Conservation (phyloP, 2,329 filamentous ascomycete species). For the Stagonosporopsis rhizophila region DNA sequence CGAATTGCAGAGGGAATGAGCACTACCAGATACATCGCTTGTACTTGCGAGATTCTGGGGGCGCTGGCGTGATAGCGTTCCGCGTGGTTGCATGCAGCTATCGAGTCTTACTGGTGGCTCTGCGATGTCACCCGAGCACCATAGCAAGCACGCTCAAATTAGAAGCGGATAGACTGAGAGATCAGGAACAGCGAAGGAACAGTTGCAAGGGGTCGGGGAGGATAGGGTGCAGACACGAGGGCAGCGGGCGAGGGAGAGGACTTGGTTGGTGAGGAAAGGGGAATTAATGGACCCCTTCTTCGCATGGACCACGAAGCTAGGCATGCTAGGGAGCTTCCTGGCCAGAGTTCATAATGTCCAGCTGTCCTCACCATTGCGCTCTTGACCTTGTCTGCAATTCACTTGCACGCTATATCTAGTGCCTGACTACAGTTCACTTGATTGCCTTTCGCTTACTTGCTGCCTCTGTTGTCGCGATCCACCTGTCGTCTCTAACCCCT, state of each 20-base stretch:
- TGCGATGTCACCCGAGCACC: slow-evolving; percentile 32
- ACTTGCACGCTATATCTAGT: slow-evolving; percentile 16
- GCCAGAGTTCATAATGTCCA: slow-evolving; percentile 27
- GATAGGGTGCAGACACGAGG: slow-evolving; percentile 23
- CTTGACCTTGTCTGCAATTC: slow-evolving; percentile 29
- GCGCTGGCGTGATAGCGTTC: slow-evolving; percentile 34
- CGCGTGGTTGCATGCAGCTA: slow-evolving; percentile 27
- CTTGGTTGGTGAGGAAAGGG: slow-evolving; percentile 24
- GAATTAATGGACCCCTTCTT: slow-evolving; percentile 28
- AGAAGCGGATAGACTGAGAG: slow-evolving; percentile 35
- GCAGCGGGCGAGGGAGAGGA: slow-evolving; percentile 24
- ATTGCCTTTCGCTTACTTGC: slow-evolving; percentile 18
- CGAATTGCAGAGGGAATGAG: slow-evolving; percentile 21
- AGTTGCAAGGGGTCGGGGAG: slow-evolving; percentile 30
- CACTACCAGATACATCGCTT: slow-evolving; percentile 22
- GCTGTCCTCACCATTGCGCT: slow-evolving; percentile 33
- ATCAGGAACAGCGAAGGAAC: slow-evolving; percentile 22
- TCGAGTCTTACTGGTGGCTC: slow-evolving; percentile 11
- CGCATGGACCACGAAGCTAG: slow-evolving; percentile 31
- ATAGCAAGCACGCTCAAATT: slow-evolving; percentile 28
- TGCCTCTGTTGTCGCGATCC: slow-evolving; percentile 20
- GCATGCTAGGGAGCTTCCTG: slow-evolving; percentile 23
- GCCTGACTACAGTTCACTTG: slow-evolving; percentile 7
- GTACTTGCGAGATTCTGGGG: slow-evolving; percentile 18
- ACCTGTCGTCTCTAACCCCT: slow-evolving; percentile 23